These are phyloP conservation scores for Dryadomyces quercivorus DNA, from an alignment of 2,329 filamentous ascomycete species.

Conservation along the genomic window DNA sequence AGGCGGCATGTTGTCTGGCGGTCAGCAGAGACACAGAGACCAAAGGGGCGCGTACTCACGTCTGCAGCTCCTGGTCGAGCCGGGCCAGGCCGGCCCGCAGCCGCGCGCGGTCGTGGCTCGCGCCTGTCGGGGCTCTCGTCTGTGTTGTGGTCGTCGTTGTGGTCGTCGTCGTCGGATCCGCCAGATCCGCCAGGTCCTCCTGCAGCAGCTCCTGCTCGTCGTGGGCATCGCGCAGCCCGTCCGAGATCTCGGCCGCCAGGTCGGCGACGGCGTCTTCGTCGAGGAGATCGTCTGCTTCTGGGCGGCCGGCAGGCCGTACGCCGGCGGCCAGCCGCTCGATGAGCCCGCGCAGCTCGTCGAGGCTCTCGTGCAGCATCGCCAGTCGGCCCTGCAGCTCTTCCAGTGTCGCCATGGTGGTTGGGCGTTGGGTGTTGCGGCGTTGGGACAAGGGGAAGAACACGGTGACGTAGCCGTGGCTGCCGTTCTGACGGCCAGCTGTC, in stretches of 20 bases:
- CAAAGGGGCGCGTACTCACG: constrained; percentile 31
- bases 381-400: constrained; percentile 51
- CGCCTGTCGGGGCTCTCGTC: not conserved
- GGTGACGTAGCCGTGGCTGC: too few species aligned
- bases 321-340: constrained; percentile 41
- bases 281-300: constrained; percentile 24
- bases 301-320: constrained; percentile 27
- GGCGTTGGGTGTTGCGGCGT: not conserved
- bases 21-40: not conserved
- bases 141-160: not conserved
- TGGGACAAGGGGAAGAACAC: not conserved
- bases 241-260: constrained; percentile 68
- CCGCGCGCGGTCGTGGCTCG: constrained; percentile 44
- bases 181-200: constrained; percentile 67
- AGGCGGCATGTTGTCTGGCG: constrained; percentile 48
- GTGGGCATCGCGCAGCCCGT: constrained; percentile 63
- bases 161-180: constrained; percentile 15
- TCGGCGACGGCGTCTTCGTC: constrained; percentile 48
- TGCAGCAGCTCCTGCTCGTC: constrained; percentile 71
- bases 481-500: too few species aligned
- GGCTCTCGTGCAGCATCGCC: constrained; percentile 47
- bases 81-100: constrained; percentile 55
- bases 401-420: constrained; percentile 28
- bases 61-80: constrained; percentile 57
- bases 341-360: constrained; percentile 42